Evolutionary conservation across 352 stramenopile species (phyloP).

Genomic region (Phytophthora crassamura): DNA sequence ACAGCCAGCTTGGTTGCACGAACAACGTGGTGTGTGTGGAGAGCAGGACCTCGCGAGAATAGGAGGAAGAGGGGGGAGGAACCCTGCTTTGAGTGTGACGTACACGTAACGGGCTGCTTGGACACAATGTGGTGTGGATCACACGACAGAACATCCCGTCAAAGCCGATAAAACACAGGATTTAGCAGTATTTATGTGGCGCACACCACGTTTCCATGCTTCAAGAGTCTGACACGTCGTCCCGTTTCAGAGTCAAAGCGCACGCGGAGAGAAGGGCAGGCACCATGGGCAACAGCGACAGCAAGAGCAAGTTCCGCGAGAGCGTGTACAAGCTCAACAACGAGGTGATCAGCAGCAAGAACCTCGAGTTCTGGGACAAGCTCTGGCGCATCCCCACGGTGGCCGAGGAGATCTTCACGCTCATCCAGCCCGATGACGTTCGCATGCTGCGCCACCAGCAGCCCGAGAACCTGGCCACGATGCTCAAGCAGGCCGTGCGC

Average conservation of each 20-base stretch:
- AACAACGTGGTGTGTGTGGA: background rate
- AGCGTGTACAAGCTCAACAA: constrained; percentile 93
- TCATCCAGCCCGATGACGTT: constrained; percentile 90
- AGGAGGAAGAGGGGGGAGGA: background rate
- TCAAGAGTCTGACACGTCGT: constrained; percentile 13
- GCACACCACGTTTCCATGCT: background rate
- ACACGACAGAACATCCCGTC: no score
- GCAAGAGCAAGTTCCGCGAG: constrained; percentile 93
- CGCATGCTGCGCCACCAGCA: constrained; percentile 89
- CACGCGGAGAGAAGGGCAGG: no score
- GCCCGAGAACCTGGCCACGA: constrained; percentile 81
- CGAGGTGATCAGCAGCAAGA: constrained; percentile 83
- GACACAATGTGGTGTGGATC: background rate
- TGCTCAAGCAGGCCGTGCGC: constrained; percentile 81
- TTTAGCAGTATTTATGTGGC: no score
- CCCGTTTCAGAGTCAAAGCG: no score
- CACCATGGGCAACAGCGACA: constrained; percentile 89
- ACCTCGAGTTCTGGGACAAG: constrained; percentile 92
- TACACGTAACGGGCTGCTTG: constrained; percentile 20
- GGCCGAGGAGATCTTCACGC: constrained; percentile 90
- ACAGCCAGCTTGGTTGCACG: constrained; percentile 11
- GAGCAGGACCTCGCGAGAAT: background rate
- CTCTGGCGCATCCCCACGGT: constrained; percentile 89
- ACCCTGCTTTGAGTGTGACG: background rate
- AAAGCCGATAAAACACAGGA: no score